Base-by-base conservation (phyloP, 495 filamentous ascomycete species). In the Aspergillus hancockii region DNA sequence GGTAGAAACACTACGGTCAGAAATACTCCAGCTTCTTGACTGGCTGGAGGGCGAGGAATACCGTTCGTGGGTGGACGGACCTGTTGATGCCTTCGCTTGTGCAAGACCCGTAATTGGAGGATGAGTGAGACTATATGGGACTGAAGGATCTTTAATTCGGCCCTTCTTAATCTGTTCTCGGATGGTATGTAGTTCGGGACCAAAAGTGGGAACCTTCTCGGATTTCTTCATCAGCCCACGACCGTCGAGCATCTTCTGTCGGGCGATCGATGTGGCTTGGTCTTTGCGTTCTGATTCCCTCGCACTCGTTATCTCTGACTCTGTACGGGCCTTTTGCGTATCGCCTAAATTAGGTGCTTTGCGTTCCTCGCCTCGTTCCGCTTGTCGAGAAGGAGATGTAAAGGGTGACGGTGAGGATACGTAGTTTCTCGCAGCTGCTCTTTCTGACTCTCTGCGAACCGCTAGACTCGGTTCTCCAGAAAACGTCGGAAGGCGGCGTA, bases 21-120 rank as follows among this genome's bases (percentile, higher is more conserved):
- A 84, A 60, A 93, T 90, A 58, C 87, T 90, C 91, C 91, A 80
- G 25, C 72, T 64, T n/a, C 72, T 69, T 28, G 68, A 66, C 12
- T 67, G 64, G 19, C 64, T 64, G 1, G 72, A 61, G 6, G 75
- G 36, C 9, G 59, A 46, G n/a, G 63, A 62, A 32, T 69, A 64
- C 25, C 62, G 63, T 9, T 60, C 54, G 10, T 55, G 47, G 22
- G 66, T 53, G n/a, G 63, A 55, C 52, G 66, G 68, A 56, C 54
- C 69, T 45, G 59, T 68, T 38, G 64, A 80, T 52, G 67, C 76
- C 53, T 75, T 73, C 30, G 74, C 71, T 57, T 69, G 73, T 58
- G 76, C 78, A 34, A 79, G 76, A 23, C 73, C 82, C 54, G 75
- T 83, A 25, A 79, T 71, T 25, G 79, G 77, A 32, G 76, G 75